Percentiles rank a stretch among this genome's conserved stretches.
Evolutionary conservation across 345 rosid species (phyloP).

Genomic region (Arabidopsis suecica): DNA sequence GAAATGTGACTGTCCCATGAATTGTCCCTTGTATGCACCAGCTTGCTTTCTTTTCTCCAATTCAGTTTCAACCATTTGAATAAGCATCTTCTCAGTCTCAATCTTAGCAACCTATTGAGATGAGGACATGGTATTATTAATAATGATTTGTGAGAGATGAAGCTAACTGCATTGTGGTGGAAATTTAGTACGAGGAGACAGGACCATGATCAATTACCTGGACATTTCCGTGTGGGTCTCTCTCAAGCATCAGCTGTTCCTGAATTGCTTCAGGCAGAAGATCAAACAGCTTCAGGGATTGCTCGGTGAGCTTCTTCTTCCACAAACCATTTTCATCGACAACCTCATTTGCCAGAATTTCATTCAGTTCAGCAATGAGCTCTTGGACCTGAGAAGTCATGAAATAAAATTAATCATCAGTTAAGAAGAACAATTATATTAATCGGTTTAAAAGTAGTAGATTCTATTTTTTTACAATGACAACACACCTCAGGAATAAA

Average conservation of each 20-base stretch:
- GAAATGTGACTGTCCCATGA: conserved; percentile 96
- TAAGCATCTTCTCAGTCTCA: conserved; percentile 99
- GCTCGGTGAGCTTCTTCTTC: conserved; percentile 84
- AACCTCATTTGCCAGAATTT: conserved; percentile 82
- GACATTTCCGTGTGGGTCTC: conserved; percentile 99
- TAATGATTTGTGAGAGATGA: neutral
- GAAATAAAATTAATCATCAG: neutral
- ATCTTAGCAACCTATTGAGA: conserved; percentile 87
- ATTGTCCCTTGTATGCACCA: conserved; percentile 68
- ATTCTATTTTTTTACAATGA: neutral
- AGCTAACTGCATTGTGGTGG: neutral
- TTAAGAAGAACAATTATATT: neutral
- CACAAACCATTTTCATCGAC: conserved; percentile 84
- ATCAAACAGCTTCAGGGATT: conserved; percentile 80
- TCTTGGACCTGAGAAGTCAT: conserved; percentile 73
- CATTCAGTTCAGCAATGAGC: conserved; percentile 90
- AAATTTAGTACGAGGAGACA: neutral
- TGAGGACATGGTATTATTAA: conserved; percentile 4
- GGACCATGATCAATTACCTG: conserved; percentile 59
- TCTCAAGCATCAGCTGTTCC: conserved; percentile 97
- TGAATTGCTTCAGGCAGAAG: conserved; percentile 87
- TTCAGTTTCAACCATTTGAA: conserved; percentile 98
- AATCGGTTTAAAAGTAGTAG: conserved; percentile 11
- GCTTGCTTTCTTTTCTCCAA: conserved; percentile 88
- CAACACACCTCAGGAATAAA: conserved; percentile 91